A percentile compares a stretch with the other conserved stretches of the same genome.
These are phyloP conservation scores for Fusarium robinianum DNA, from an alignment of 2,329 filamentous ascomycete genomes.

Conservation along the genomic window DNA sequence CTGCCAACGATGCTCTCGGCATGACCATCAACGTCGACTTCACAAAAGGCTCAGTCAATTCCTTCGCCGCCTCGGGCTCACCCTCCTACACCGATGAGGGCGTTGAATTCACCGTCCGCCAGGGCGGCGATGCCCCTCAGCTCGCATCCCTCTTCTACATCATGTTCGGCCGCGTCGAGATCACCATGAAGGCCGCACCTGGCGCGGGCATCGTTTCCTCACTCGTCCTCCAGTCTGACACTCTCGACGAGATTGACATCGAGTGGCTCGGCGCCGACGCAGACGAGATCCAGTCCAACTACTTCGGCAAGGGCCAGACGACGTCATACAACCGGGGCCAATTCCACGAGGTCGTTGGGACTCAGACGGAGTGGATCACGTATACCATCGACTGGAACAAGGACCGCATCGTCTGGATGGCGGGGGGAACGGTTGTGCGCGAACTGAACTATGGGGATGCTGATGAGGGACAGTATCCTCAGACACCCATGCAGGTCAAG, in stretches of 20 bases:
- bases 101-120: conserved; percentile 76
- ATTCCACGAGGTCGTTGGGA: conserved; percentile 70
- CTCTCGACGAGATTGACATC: conserved; percentile 94
- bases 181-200: conserved; percentile 82
- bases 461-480: conserved; percentile 78
- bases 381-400: conserved; percentile 93
- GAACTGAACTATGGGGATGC: conserved; percentile 73
- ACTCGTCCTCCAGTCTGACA: conserved; percentile 87
- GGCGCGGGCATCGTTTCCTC: conserved; percentile 93
- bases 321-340: conserved; percentile 85
- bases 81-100: conserved; percentile 78
- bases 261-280: conserved; percentile 87
- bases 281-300: conserved; percentile 89
- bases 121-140: conserved; percentile 82
- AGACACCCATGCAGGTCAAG: conserved; percentile 94
- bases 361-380: conserved; percentile 77
- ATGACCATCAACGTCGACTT: conserved; percentile 86
- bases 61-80: conserved; percentile 72
- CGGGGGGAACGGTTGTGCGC: conserved; percentile 77
- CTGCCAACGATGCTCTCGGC: conserved; percentile 78
- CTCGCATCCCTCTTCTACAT: conserved; percentile 94
- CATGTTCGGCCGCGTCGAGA: conserved; percentile 94
- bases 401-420: conserved; percentile 83
- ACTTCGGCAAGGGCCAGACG: conserved; percentile 91
- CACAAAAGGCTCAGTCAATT: conserved; percentile 73